Percentiles rank a stretch among this genome's conserved stretches.
phyloP scores from a whole-genome alignment of 2,329 filamentous ascomycete species.

The Pseudocercospora crystallina region DNA sequence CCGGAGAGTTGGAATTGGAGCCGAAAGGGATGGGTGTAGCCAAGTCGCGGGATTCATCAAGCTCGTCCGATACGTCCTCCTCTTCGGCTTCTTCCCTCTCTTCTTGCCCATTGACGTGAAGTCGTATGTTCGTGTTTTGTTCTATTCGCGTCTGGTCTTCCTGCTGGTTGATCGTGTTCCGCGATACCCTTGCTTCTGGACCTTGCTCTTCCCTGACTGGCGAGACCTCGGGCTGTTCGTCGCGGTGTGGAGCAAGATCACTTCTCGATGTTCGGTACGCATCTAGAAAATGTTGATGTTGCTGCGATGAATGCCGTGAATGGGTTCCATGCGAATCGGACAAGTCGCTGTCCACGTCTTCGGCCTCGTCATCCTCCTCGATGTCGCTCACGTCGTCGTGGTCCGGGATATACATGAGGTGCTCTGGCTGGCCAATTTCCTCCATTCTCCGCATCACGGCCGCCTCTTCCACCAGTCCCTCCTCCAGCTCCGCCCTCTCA shows the following conservation, averaged over 20 bases:
- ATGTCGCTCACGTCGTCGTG: conserved; percentile 26
- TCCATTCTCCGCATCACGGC: conserved; percentile 24
- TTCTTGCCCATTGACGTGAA: conserved; percentile 5
- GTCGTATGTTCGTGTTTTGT: neutral
- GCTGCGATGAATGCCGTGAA: conserved; percentile 1
- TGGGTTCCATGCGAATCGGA: conserved; percentile 2
- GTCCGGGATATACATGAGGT: conserved; percentile 8
- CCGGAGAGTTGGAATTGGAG: conserved; percentile 13
- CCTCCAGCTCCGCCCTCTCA: conserved; percentile 18
- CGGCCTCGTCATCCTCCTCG: conserved; percentile 23
- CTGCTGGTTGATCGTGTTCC: conserved; percentile 1
- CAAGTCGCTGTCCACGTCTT: conserved; percentile 5
- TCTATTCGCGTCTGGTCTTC: conserved; percentile 3
- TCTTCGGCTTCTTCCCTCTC: conserved; percentile 9
- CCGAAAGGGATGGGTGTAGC: conserved; percentile 26
- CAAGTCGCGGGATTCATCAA: conserved; percentile 22
- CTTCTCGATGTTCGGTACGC: conserved; percentile 4
- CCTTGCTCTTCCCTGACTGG: conserved; percentile 17
- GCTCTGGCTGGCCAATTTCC: conserved; percentile 21
- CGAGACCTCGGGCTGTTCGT: conserved; percentile 20
- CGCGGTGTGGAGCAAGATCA: conserved; percentile 5
- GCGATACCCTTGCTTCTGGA: conserved; percentile 3
- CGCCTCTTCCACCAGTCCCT: conserved; percentile 19
- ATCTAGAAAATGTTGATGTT: conserved; percentile 1
- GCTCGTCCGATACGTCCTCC: conserved; percentile 18